phyloP scores from a whole-genome alignment of 495 filamentous ascomycete genomes.

The Coniosporium apollinis region DNA sequence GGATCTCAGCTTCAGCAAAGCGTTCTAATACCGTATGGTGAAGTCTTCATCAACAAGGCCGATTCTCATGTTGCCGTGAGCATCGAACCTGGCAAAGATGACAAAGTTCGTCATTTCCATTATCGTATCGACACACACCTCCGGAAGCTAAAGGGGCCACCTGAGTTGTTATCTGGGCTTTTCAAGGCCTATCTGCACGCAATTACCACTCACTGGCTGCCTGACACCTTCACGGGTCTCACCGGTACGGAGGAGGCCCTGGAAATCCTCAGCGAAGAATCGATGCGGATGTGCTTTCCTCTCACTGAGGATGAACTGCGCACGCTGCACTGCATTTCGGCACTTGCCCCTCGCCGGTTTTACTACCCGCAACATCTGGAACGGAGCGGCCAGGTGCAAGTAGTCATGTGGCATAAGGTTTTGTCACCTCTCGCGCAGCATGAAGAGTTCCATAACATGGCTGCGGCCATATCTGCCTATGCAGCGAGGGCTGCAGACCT shows the following conservation, averaged over 20 bases:
- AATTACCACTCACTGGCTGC: conserved; percentile 39
- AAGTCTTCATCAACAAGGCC: neutral
- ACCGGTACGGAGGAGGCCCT: conserved; percentile 51
- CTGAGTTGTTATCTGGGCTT: conserved; percentile 32
- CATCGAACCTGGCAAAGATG: conserved; percentile 12
- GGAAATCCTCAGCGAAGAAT: conserved; percentile 29
- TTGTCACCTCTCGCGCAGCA: conserved; percentile 36
- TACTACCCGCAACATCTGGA: conserved; percentile 43
- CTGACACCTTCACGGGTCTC: conserved; percentile 36
- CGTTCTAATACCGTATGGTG: conserved; percentile 3
- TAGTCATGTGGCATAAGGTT: conserved; percentile 27
- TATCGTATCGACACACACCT: conserved; percentile 34
- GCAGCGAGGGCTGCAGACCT: conserved; percentile 16
- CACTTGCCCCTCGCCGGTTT: conserved; percentile 31
- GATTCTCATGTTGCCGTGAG: neutral
- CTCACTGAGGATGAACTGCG: conserved; percentile 25
- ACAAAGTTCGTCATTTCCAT: conserved; percentile 21
- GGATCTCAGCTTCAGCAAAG: neutral
- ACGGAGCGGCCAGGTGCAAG: conserved; percentile 33
- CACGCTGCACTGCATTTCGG: conserved; percentile 29
- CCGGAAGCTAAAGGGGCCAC: conserved; percentile 28
- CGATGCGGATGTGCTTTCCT: conserved; percentile 32
- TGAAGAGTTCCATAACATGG: conserved; percentile 26
- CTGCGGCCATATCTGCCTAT: conserved; percentile 27
- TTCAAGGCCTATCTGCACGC: conserved; percentile 36